These are phyloP conservation scores for Selaginella tamariscina DNA, from an alignment of 75 land plant species.

Conservation along the genomic window DNA sequence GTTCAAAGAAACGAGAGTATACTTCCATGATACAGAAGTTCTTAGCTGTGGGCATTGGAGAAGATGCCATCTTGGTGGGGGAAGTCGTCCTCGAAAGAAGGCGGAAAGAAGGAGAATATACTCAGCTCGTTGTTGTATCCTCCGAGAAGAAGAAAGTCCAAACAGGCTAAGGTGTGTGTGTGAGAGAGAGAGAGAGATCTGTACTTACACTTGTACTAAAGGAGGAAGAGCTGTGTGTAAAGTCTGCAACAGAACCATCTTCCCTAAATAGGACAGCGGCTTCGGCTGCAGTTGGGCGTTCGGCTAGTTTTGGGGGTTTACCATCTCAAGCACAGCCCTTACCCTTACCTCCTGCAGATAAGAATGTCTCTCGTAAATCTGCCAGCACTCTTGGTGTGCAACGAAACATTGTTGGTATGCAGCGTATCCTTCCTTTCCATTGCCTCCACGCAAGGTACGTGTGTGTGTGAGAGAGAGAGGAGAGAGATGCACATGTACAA, in stretches of 20 bases:
- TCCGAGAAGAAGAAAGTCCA: not conserved
- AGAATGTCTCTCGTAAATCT: not conserved
- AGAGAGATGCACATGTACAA: too few species aligned
- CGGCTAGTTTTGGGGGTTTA: not conserved
- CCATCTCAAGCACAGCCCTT: not conserved
- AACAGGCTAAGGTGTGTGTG: not conserved
- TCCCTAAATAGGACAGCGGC: not conserved
- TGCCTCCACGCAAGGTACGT: not conserved
- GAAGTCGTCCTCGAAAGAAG: not conserved
- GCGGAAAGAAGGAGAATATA: not conserved
- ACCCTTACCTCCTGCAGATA: not conserved
- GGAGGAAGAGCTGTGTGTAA: not conserved
- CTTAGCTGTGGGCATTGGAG: not conserved
- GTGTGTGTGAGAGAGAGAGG: too few species aligned
- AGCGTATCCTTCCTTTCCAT: not conserved
- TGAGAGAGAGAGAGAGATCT: too few species aligned
- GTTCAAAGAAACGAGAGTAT: not conserved
- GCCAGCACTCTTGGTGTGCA: too few species aligned
- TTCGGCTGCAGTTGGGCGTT: not conserved
- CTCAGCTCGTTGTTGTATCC: not conserved
- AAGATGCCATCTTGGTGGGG: slow-evolving; percentile 3
- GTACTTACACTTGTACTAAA: too few species aligned
- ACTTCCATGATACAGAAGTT: not conserved
- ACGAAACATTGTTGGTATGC: not conserved
- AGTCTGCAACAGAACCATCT: not conserved